Base-by-base conservation (phyloP, 2,329 filamentous ascomycete species). In the Diaporthe sp. region DNA sequence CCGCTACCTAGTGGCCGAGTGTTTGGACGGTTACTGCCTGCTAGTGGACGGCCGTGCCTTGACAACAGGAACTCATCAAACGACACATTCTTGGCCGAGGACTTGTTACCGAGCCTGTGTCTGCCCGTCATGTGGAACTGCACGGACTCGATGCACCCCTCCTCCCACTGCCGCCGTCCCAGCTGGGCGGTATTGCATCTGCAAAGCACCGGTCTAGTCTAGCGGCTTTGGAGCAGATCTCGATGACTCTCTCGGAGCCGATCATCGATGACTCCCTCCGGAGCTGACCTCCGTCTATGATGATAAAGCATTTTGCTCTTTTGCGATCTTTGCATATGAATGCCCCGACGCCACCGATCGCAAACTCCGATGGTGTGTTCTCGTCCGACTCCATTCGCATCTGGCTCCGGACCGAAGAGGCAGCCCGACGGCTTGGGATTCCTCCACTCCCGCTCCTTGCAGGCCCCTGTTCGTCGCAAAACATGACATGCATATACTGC, bases 391-490 rank as follows among this genome's bases (percentile, higher is more conserved):
- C 49, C 34, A 19, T 4, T 10, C 10, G 46, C n/a, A 15, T 28
- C 17, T 22, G 42, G 10, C 46, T 46, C 46, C 65, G 65, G 34
- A 19, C 65, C 65, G 65, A 69, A 15, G 49, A 34, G 34, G 22
- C 39, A 28, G 46, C 65, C 22, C 34, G 65, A 42, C 3, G 8
- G 49, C 2, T 19, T 68, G 46, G 31, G n/a, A 42, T 12, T 8
- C 31, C 17, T 12, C 49, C 46, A 37, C 34, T 7, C 34, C 12
- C 3, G 1, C 13, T 25, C 34, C 19, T 31, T 22, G 34, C 34
- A 53, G n/a, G 65, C 12, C 65, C 65, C 65, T n/a, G 65, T 55
- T 69, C 49, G 49, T 68, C 62, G 46, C 62, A 68, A 68, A 68
- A 68, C 62, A 68, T 39, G 65, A 51, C n/a, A 46, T 65, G 59